Evolutionary conservation across 306 rosid species (phyloP).

Genomic region (Dryas alaskensis): DNA sequence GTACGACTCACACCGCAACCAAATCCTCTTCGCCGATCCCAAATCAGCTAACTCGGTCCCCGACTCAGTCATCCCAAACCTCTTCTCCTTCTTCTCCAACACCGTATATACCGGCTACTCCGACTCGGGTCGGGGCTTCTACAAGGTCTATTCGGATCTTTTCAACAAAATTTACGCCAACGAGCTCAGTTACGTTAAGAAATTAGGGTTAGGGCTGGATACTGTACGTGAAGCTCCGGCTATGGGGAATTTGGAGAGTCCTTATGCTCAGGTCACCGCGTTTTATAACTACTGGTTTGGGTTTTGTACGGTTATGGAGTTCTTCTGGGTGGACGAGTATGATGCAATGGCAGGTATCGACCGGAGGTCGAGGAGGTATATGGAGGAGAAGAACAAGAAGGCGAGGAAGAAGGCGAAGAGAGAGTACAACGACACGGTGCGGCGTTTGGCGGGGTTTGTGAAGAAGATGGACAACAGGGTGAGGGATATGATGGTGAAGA

Average conservation of each 20-base stretch:
- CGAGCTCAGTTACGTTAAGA: constrained; percentile 62
- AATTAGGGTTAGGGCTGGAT: constrained; percentile 57
- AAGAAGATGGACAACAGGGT: constrained; percentile 98
- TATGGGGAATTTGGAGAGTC: constrained; percentile 79
- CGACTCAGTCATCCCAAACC: constrained; percentile 58
- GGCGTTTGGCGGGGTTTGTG: constrained; percentile 85
- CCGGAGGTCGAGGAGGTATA: constrained; percentile 70
- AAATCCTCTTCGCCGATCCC: constrained; percentile 83
- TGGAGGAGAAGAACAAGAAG: constrained; percentile 98
- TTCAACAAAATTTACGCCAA: constrained; percentile 64
- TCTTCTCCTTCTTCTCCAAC: constrained; percentile 87
- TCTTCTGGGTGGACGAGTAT: constrained; percentile 83
- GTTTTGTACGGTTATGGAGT: constrained; percentile 84
- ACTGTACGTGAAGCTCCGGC: constrained; percentile 62
- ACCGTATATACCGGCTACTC: constrained; percentile 70
- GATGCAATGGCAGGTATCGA: constrained; percentile 71
- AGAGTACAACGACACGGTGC: constrained; percentile 86
- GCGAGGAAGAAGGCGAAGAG: constrained; percentile 78
- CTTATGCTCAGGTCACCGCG: constrained; percentile 75
- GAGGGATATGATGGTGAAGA: constrained; percentile 82
- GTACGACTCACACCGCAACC: constrained; percentile 97
- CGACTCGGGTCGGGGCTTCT: constrained; percentile 66
- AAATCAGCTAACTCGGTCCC: constrained; percentile 41
- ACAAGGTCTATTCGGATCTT: constrained; percentile 62
- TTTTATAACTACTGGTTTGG: constrained; percentile 80